phyloP scores from a whole-genome alignment of 805 yeast species.

The Hanseniaspora valbyensis region DNA sequence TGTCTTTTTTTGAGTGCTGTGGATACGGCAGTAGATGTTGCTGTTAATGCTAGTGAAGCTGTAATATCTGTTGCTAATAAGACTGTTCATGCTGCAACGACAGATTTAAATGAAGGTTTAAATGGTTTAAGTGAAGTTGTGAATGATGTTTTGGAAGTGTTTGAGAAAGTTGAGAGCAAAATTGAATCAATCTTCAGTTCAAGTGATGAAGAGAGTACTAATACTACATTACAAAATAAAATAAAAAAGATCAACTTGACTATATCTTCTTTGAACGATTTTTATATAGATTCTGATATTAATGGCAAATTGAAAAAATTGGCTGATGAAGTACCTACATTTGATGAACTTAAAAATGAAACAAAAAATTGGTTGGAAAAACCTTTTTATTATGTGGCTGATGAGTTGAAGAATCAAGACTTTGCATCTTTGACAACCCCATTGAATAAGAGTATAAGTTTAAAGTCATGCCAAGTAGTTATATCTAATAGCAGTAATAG shows the following conservation, averaged over 20 bases:
- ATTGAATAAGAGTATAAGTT: not conserved
- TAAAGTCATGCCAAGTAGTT: not conserved
- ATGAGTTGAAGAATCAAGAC: slow-evolving; percentile 27
- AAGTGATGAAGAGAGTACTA: slow-evolving; percentile 29
- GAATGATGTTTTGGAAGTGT: slow-evolving; percentile 46
- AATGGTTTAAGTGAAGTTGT: slow-evolving; percentile 47
- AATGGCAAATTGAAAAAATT: slow-evolving; percentile 45
- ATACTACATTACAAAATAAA: slow-evolving; percentile 28
- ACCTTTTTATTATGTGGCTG: slow-evolving; percentile 48
- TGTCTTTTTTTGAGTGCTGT: slow-evolving; percentile 69
- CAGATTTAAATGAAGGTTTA: slow-evolving; percentile 56
- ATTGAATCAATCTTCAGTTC: slow-evolving; percentile 48
- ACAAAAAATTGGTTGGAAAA: slow-evolving; percentile 42
- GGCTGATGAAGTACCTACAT: slow-evolving; percentile 48
- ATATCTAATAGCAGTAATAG: not conserved
- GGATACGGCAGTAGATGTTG: slow-evolving; percentile 60
- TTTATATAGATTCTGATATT: slow-evolving; percentile 57
- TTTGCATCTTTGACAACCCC: slow-evolving; percentile 24
- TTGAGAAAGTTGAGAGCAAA: slow-evolving; percentile 40
- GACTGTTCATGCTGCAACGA: slow-evolving; percentile 44
- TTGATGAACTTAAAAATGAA: slow-evolving; percentile 49
- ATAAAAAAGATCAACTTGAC: slow-evolving; percentile 47
- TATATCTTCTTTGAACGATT: slow-evolving; percentile 40
- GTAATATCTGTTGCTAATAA: slow-evolving; percentile 51
- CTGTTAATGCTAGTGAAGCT: slow-evolving; percentile 59